Base-by-base conservation (phyloP, 192 early-diverging fungal genomes). In the Umbelopsis ramanniana region DNA sequence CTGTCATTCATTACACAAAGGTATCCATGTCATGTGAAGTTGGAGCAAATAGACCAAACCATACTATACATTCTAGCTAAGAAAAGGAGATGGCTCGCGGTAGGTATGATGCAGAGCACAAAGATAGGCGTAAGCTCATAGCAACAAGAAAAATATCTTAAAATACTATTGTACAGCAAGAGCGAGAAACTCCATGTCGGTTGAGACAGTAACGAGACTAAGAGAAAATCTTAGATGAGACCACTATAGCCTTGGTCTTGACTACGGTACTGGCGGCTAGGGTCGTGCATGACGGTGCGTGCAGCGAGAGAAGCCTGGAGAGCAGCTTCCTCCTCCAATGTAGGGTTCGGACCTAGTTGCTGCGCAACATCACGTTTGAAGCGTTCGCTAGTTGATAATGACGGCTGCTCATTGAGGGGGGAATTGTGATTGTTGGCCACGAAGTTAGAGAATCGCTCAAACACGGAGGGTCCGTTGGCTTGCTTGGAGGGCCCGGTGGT, bases 1-100 rank as follows among this genome's bases (percentile, higher is more conserved):
- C 19, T 63, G 35, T 54, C n/a, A 19, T n/a, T 35, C 29, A 63
- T 63, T 63, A 63, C 57, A 63, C 57, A 63, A 63, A 63, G 29
- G 3, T n/a, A 50, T 29, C 9, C 29, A 37, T 37, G 35, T 63
- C 57, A 63, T 63, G 57, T 63, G 57, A 63, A 63, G 33, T 6
- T 6, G 17, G 15, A 17, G 29, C 57, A 63, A 63, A 37, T 19
- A 19, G 17, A 29, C 15, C 57, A 63, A 63, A 19, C 29, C 37
- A 17, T 19, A 19, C 40, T 43, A 12, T 40, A 12, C 6, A 43
- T 43, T 43, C 40, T 43, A 43, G 40, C 1, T 43, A 43, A 12
- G 40, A 43, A 12, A 43, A 11, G 40, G 8, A 11, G 11, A 7
- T 43, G 40, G 8, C 11, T 11, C 8, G 40, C 40, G 40, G 40